Conservation (phyloP, 768 basidiomycete species). For the Lyophyllum atratum region DNA sequence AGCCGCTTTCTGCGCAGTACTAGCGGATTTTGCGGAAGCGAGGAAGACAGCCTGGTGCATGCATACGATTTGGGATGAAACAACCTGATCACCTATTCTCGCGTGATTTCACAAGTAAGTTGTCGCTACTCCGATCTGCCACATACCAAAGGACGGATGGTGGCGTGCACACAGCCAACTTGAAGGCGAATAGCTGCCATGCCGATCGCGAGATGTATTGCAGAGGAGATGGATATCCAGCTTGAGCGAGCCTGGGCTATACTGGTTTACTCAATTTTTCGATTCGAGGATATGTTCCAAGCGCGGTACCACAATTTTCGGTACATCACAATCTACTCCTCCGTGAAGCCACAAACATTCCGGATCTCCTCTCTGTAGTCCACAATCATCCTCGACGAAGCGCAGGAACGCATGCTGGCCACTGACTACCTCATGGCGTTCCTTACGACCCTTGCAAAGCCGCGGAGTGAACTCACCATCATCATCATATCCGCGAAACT, state of each 20-base stretch:
- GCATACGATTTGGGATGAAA: not conserved
- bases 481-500: slow-evolving; percentile 99
- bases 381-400: slow-evolving; percentile 98
- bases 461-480: slow-evolving; percentile 88
- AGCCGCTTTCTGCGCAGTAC: slow-evolving; percentile 76
- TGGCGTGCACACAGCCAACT: slow-evolving; percentile 97
- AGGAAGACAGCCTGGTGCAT: slow-evolving; percentile 95
- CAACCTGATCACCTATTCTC: slow-evolving; percentile 14
- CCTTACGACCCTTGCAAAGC: slow-evolving; percentile 80
- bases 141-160: slow-evolving; percentile 84
- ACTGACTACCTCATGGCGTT: slow-evolving; percentile 99
- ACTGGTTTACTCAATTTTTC: slow-evolving; percentile 98
- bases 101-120: slow-evolving; percentile 98
- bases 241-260: slow-evolving; percentile 93
- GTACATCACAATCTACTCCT: slow-evolving; percentile 99
- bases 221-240: slow-evolving; percentile 98
- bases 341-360: slow-evolving; percentile 98
- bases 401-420: slow-evolving; percentile 95
- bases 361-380: slow-evolving; percentile 86
- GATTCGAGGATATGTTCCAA: slow-evolving; percentile 98
- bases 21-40: slow-evolving; percentile 87
- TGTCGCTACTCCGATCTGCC: slow-evolving; percentile 93
- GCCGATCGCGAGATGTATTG: slow-evolving; percentile 97
- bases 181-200: slow-evolving; percentile 96
- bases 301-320: slow-evolving; percentile 88